A percentile compares a stretch with the other conserved stretches of the same genome.
These are phyloP conservation scores for Meyerozyma carpophila DNA, from an alignment of 1,139 yeast genomes.

Conservation along the genomic window DNA sequence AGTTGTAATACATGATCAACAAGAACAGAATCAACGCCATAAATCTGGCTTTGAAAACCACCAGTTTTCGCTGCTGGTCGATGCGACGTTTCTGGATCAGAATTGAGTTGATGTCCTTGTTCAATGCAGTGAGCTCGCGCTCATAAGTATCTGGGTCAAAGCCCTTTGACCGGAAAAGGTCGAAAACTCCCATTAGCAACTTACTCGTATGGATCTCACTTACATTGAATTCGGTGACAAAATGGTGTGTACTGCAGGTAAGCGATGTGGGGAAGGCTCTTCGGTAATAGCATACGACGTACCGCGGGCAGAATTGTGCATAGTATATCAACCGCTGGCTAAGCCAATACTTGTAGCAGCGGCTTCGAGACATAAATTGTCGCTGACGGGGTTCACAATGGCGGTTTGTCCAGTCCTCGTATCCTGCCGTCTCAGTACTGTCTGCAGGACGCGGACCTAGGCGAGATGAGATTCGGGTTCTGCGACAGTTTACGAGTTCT, in stretches of 20 bases:
- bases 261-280: not conserved
- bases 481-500: not conserved
- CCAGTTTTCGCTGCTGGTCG: conserved; percentile 12
- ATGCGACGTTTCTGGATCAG: conserved; percentile 27
- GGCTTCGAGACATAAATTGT: too few species aligned
- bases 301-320: too few species aligned
- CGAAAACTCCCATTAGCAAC: conserved; percentile 21
- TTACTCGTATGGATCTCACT: not conserved
- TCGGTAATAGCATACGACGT: too few species aligned
- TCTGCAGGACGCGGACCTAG: not conserved
- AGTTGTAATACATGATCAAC: conserved; percentile 21
- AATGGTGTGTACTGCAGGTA: not conserved
- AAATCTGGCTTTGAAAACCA: conserved; percentile 12
- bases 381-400: too few species aligned
- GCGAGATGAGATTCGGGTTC: not conserved
- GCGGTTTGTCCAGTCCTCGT: too few species aligned
- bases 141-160: conserved; percentile 51
- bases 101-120: conserved; percentile 30
- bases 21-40: conserved; percentile 26
- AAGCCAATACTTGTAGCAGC: too few species aligned
- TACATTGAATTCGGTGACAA: not conserved
- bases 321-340: too few species aligned
- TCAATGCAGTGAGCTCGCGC: conserved; percentile 39
- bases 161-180: conserved; percentile 28
- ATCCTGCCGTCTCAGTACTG: too few species aligned